Percentiles rank a stretch among this genome's conserved stretches.
Conservation (phyloP, 768 basidiomycete genomes). For the Suillus fuscotomentosus region DNA sequence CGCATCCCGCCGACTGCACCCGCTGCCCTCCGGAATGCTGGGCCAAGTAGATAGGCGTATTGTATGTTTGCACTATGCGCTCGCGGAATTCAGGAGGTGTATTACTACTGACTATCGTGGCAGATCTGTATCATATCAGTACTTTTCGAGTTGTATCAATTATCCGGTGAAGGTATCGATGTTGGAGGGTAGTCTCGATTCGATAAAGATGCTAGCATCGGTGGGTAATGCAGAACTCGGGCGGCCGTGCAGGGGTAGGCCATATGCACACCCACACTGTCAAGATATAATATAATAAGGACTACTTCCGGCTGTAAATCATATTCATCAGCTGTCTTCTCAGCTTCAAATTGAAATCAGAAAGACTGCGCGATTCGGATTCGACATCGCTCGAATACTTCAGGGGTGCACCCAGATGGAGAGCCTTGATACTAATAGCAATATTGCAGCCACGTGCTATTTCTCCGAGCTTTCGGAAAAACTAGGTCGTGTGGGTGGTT, state of each 20-base stretch:
- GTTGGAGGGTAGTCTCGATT: not conserved
- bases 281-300: not conserved
- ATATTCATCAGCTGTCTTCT: no score
- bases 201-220: not conserved
- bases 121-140: not conserved
- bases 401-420: no score
- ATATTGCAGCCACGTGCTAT: no score
- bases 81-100: not conserved
- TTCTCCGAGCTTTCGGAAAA: no score
- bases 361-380: no score
- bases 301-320: not conserved
- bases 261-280: not conserved
- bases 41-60: not conserved
- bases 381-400: no score
- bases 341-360: no score
- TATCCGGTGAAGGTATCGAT: not conserved
- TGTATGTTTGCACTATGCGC: not conserved
- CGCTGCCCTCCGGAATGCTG: slow-evolving; percentile 8
- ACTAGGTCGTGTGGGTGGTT: no score
- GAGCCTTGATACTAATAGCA: no score
- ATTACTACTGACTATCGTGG: not conserved
- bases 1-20: slow-evolving; percentile 10
- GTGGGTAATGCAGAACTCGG: not conserved
- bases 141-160: not conserved
- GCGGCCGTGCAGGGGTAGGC: not conserved